Conservation (phyloP, 2,329 filamentous ascomycete genomes). For the Lasiodiplodia gonubiensis region DNA sequence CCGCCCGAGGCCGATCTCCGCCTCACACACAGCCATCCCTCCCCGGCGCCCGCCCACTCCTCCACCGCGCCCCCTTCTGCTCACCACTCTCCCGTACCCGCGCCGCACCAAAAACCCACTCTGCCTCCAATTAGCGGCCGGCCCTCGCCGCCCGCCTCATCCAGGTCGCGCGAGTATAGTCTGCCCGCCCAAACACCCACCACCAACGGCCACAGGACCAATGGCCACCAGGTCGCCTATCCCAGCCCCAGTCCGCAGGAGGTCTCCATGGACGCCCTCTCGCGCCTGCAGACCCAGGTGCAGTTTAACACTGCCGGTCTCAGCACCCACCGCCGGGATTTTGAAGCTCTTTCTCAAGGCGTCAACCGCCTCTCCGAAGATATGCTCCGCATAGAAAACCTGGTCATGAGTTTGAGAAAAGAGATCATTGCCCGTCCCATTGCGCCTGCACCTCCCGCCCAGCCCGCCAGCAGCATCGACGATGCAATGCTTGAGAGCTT, state of each 20-base stretch:
- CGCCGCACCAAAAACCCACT: constrained; percentile 22
- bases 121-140: constrained; percentile 27
- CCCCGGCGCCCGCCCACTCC: constrained; percentile 32
- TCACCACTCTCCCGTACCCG: constrained; percentile 31
- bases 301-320: constrained; percentile 51
- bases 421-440: constrained; percentile 39
- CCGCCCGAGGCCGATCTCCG: constrained; percentile 31
- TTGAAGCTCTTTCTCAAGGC: constrained; percentile 49
- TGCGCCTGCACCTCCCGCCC: constrained; percentile 21
- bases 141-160: constrained; percentile 31
- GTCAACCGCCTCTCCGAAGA: constrained; percentile 50
- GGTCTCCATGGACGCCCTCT: constrained; percentile 48
- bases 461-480: constrained; percentile 32
- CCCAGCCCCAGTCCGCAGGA: constrained; percentile 40
- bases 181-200: constrained; percentile 29
- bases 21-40: constrained; percentile 31
- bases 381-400: constrained; percentile 45
- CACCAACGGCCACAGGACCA: constrained; percentile 33
- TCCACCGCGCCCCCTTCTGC: constrained; percentile 32
- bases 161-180: constrained; percentile 35
- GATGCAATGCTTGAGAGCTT: constrained; percentile 53
- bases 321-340: constrained; percentile 41
- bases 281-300: constrained; percentile 56
- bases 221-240: constrained; percentile 34
- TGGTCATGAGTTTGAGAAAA: constrained; percentile 45